Base-by-base conservation (phyloP, 2,329 filamentous ascomycete species). In the Monosporascus ibericus region DNA sequence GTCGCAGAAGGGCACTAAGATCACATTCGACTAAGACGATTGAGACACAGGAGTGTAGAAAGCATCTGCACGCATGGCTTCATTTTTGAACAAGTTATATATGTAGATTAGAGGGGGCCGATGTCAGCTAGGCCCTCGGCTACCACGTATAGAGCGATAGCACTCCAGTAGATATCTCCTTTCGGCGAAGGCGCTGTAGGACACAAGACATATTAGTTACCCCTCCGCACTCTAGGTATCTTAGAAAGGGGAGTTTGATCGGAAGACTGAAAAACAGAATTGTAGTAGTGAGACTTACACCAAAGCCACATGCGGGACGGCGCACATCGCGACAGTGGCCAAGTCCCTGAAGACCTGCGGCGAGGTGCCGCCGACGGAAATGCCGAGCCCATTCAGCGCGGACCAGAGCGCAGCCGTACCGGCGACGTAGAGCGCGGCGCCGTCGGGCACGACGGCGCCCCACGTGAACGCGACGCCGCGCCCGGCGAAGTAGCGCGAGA, bases 1-100 rank as follows among this genome's bases (percentile, higher is more conserved):
- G 70, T 89, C 81, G 68, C 87, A 92, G 73, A 86, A 88, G 70
- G 86, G 89, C 27, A 94, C 87, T 52, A 96, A 96, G 78, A 95
- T 96, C 68, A 92, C 84, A 47, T 96, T 96, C 75, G 90, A 95
- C 65, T 46, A 34, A 53, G 27, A 44, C 11, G 30, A 34, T 34
- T 34, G 5, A 34, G 30, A 5, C 11, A 34, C 11, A 11, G 30
- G 30, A 34, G 30, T 34, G 30, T 3, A 34, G 30, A 14, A 30
- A 14, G 30, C 30, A 34, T 34, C 9, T 34, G 11, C 30, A 4
- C 30, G 30, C 30, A 34, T 34, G 30, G 11, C 4, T 34, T 34
- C 30, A n/a, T 11, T 34, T 34, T 34, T 14, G 11, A 34, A 34
- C 5, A 3, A 14, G 8, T 14, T 39, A 55, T 49, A 48, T 18